These are phyloP conservation scores for Coniosporium apollinis DNA, from an alignment of 495 filamentous ascomycete species.

Conservation along the genomic window DNA sequence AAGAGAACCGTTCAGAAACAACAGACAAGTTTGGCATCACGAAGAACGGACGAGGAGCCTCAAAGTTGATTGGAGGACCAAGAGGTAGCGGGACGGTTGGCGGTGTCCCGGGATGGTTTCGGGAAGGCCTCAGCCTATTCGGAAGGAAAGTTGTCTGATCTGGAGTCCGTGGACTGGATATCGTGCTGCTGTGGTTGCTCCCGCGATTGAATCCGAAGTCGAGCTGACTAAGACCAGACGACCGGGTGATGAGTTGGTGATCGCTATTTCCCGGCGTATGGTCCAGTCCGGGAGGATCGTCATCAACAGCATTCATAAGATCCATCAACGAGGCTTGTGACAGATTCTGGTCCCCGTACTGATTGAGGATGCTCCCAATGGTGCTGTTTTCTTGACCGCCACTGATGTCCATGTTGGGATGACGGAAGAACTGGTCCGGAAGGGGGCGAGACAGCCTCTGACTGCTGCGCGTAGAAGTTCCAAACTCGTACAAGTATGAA, in stretches of 20 bases:
- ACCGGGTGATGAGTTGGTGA: background rate
- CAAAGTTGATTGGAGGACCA: constrained; percentile 8
- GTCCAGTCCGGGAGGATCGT: background rate
- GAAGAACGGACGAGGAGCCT: constrained; percentile 2
- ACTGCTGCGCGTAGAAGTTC: constrained; percentile 1
- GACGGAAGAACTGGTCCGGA: constrained; percentile 2
- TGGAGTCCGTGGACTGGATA: background rate
- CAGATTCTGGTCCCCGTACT: constrained; percentile 2
- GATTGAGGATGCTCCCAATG: constrained; percentile 12
- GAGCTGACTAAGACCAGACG: constrained; percentile 12
- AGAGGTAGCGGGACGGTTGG: constrained; percentile 7
- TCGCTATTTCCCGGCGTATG: background rate
- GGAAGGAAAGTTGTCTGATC: background rate
- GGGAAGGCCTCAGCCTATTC: background rate
- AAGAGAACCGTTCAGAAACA: constrained; percentile 12
- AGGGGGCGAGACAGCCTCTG: too few relatives aligned
- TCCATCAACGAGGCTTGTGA: background rate
- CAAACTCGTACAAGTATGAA: background rate
- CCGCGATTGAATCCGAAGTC: constrained; percentile 6
- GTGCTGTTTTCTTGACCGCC: constrained; percentile 13
- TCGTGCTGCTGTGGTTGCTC: background rate
- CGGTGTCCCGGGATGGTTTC: constrained; percentile 1
- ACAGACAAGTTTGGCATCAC: background rate
- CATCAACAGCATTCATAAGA: background rate
- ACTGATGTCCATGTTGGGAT: constrained; percentile 1